Evolutionary conservation across 768 basidiomycete species (phyloP), one percentile per base, ranked within the genome.

Genomic region (Auricularia sp.): DNA sequence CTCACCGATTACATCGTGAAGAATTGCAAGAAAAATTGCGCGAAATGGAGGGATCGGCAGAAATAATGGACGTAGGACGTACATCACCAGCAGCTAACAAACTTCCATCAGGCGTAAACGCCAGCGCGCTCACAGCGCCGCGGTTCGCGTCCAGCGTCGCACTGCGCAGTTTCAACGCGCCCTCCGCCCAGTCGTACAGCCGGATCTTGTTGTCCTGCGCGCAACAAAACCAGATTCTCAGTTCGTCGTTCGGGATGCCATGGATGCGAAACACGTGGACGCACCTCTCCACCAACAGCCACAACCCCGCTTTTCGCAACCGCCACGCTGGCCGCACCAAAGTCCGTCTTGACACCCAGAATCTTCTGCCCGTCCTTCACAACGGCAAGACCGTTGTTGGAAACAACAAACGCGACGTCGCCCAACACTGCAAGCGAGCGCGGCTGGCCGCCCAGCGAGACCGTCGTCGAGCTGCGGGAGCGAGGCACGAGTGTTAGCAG

Each of bases 71-170:
- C 10, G 62, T 2, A 69, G 14, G 21, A 81, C 90, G 75, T 69
- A 95, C 94, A 75, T 98, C 94, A 59, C 95, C 96, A 5, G 87
- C 82, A 63, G 89, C 92, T 11, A 98, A 79, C 44, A 85, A 75
- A 24, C 76, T 78, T 0, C 89, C 90, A 73, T 96, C 86, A 0
- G 86, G 84, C 0, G 92, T 90, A 76, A 97, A 89, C 0, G 90
- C 83, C 5, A 98, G 73, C 0, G 85, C 85, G 51, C 86, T 87
- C 21, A 98, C 78, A 6, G 83, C 77, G 14, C 86, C 89, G 68
- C 82, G 83, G 73, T 89, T 89, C 37, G 84, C 85, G 67, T 88
- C 85, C 8, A 90, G 77, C 2, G 83, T 77, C 0, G 75, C 82
- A 35, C 71, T 73, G 16, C 56, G 56, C 71, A 88, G 86, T 59